A percentile compares a stretch with the other conserved stretches of the same genome.
phyloP scores from a whole-genome alignment of 805 yeast species.

The Nadsonia fulvescens region DNA sequence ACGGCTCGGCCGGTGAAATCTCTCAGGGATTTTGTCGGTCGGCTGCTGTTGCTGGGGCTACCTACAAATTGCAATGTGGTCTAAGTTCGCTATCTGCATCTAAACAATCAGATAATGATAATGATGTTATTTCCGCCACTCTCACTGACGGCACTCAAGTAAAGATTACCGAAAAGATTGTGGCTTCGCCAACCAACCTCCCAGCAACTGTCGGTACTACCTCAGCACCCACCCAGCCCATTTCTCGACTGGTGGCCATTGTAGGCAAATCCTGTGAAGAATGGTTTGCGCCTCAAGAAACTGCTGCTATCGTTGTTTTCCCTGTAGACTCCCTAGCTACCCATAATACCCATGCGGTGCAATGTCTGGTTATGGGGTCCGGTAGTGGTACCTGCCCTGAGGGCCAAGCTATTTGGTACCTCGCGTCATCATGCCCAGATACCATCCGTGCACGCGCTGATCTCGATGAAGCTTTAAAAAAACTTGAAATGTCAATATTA shows the following conservation, averaged over 20 bases:
- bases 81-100: constrained; percentile 30
- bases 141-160: constrained; percentile 51
- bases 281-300: constrained; percentile 80
- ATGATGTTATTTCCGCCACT: constrained; percentile 41
- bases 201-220: constrained; percentile 8
- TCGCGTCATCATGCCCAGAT: constrained; percentile 52
- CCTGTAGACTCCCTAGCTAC: constrained; percentile 65
- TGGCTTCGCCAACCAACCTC: constrained; percentile 31
- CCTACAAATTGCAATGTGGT: constrained; percentile 64
- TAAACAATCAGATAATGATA: no score
- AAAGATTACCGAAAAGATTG: constrained; percentile 59
- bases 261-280: constrained; percentile 77
- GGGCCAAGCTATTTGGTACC: constrained; percentile 84
- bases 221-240: constrained; percentile 14
- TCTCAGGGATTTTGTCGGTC: constrained; percentile 94
- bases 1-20: constrained; percentile 90
- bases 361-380: constrained; percentile 71
- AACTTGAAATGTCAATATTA: constrained; percentile 62
- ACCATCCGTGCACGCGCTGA: constrained; percentile 53
- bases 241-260: constrained; percentile 62
- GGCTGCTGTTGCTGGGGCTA: constrained; percentile 96
- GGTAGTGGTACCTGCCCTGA: constrained; percentile 74
- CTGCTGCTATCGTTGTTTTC: constrained; percentile 76
- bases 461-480: constrained; percentile 60
- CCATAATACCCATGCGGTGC: constrained; percentile 57